These are phyloP conservation scores for Eucalyptus polybractea DNA, from an alignment of 345 rosid genomes.

Conservation along the genomic window DNA sequence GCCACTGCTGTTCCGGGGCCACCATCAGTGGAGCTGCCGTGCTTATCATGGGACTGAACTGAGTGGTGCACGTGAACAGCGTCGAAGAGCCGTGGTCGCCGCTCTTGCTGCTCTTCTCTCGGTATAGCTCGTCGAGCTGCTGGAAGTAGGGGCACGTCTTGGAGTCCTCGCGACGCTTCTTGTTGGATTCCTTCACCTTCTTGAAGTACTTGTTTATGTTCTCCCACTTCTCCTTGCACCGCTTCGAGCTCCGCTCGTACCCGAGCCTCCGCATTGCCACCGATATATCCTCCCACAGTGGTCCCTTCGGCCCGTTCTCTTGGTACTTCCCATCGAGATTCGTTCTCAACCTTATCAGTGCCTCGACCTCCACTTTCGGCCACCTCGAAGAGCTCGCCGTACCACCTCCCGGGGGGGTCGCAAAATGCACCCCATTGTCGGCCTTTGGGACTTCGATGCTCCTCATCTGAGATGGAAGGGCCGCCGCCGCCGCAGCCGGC, in stretches of 20 bases:
- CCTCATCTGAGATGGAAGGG: not conserved
- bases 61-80: not conserved
- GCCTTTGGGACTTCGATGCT: not conserved
- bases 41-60: not conserved
- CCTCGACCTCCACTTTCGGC: conserved; percentile 81
- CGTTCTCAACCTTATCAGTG: conserved; percentile 49
- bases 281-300: conserved; percentile 89
- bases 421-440: not conserved
- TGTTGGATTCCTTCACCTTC: conserved; percentile 73
- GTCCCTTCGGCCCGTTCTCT: conserved; percentile 61
- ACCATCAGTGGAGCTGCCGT: not conserved
- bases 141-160: conserved; percentile 85
- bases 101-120: not conserved
- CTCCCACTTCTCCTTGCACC: conserved; percentile 98
- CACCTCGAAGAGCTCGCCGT: conserved; percentile 52
- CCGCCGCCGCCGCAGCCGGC: not conserved
- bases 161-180: conserved; percentile 58
- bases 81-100: not conserved
- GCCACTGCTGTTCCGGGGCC: not conserved
- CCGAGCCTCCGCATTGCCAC: conserved; percentile 54
- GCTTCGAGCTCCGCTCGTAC: conserved; percentile 58
- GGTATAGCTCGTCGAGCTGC: conserved; percentile 25
- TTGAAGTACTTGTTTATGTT: conserved; percentile 93
- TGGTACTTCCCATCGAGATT: conserved; percentile 48
- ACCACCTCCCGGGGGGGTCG: not conserved